Evolutionary conservation across 2,329 filamentous ascomycete genomes (phyloP).

Genomic region (Clonostachys sp.): DNA sequence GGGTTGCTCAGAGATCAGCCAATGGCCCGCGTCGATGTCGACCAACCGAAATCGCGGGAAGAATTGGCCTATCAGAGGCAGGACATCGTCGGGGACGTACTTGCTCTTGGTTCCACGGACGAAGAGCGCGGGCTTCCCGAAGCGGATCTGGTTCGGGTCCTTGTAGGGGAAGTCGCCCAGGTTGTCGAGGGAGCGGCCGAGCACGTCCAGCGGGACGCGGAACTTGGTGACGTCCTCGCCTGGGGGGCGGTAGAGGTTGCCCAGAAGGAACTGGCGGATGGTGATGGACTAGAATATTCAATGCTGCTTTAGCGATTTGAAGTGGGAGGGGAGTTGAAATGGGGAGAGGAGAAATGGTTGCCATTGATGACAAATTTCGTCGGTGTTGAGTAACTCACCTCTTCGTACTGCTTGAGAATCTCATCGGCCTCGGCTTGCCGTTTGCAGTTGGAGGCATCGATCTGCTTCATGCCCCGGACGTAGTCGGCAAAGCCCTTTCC

Average conservation of each 20-base stretch:
- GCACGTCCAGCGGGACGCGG: conserved; percentile 69
- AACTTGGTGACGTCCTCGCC: conserved; percentile 57
- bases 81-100: conserved; percentile 75
- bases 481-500: conserved; percentile 74
- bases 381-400: conserved; percentile 31
- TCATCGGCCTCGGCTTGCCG: conserved; percentile 75
- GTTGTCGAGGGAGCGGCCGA: conserved; percentile 64
- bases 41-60: conserved; percentile 73
- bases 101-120: conserved; percentile 72
- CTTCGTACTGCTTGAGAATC: conserved; percentile 72
- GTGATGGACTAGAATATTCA: conserved; percentile 44
- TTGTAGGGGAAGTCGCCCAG: conserved; percentile 89
- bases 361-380: background rate
- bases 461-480: conserved; percentile 76
- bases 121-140: conserved; percentile 75
- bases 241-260: conserved; percentile 65
- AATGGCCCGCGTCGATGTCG: conserved; percentile 78
- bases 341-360: background rate
- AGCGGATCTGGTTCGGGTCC: conserved; percentile 62
- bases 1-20: conserved; percentile 86
- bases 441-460: conserved; percentile 64
- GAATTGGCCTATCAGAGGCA: conserved; percentile 76
- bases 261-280: conserved; percentile 87
- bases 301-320: background rate
- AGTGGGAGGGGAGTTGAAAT: background rate